Percentiles rank a stretch among this genome's conserved stretches.
Evolutionary conservation across 306 rosid genomes (phyloP).

Genomic region (Castanopsis chinensis): DNA sequence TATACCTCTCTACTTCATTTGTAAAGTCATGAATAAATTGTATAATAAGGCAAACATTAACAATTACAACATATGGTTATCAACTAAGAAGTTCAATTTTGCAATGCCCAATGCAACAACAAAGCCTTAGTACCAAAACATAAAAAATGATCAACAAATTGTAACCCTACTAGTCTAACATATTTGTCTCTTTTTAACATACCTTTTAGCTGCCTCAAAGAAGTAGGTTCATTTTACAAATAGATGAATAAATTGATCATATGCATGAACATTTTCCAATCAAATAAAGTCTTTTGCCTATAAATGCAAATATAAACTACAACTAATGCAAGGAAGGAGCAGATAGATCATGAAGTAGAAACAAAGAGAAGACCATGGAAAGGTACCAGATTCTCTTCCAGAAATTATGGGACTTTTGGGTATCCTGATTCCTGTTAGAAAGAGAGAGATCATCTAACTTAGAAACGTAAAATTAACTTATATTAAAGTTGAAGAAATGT

Average conservation of each 20-base stretch:
- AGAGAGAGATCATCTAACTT: neutral
- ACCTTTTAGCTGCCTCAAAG: no score
- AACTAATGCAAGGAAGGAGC: neutral
- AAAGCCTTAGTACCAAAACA: no score
- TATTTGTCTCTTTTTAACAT: no score
- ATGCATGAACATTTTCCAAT: neutral
- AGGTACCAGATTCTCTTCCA: conserved; percentile 36
- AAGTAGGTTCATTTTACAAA: neutral
- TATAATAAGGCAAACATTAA: neutral
- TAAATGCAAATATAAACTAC: neutral
- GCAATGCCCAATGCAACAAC: neutral
- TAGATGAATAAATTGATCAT: neutral
- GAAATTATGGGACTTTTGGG: conserved; percentile 24
- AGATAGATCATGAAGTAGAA: conserved; percentile 7
- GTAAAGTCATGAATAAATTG: neutral
- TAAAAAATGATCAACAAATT: no score
- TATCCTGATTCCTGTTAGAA: conserved; percentile 25
- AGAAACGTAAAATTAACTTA: neutral
- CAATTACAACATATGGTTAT: neutral
- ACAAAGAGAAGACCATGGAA: neutral
- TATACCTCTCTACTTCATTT: neutral
- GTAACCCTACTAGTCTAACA: no score
- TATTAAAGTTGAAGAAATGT: neutral
- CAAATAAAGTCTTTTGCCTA: neutral
- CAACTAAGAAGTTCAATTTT: neutral